Evolutionary conservation across 2,329 filamentous ascomycete genomes (phyloP), one percentile per base, ranked within the genome.

Genomic region (Clonostachys sp.): DNA sequence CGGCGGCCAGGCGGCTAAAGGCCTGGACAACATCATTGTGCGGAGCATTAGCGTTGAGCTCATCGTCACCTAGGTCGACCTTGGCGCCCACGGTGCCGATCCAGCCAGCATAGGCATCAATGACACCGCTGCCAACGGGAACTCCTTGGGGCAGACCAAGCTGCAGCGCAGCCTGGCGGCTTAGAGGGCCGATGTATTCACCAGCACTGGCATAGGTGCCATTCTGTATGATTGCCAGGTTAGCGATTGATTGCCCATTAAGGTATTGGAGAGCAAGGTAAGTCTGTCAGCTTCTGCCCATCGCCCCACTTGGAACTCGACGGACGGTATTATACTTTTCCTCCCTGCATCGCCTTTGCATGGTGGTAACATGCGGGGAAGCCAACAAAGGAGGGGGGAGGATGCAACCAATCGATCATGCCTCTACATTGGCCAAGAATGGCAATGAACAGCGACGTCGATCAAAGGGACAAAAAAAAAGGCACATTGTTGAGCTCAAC

Each of bases 41-140:
- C 2, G 87, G 78, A 5, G 78, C 75, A 35, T 78, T 78, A 50
- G 80, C 74, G 61, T 86, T 84, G 38, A 92, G 77, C 43, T 86
- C 78, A 48, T 87, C 81, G 35, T 64, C 57, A 39, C 78, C 76
- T 14, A 95, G 79, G 55, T 90, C 80, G 57, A 96, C 89, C 67
- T 96, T 96, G 51, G 94, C 92, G 49, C 94, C 94, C n/a, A 99
- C 94, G 2, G 94, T 97, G 51, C 94, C 94, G 56, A 99, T 94
- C 94, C 94, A 99, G 53, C 94, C 94, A 50, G 94, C 94, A 61
- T 99, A 99, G 16, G 94, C 94, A 65, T 99, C 94, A 61, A 99
- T 99, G 53, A 99, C 94, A 66, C 91, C 91, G 61, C 90, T 95
- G 46, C 94, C 94, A 47, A 99, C 87, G 16, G 94, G 90, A 56